These are phyloP conservation scores for Citrus mangshanensis DNA, from an alignment of 345 rosid species.

Conservation along the genomic window DNA sequence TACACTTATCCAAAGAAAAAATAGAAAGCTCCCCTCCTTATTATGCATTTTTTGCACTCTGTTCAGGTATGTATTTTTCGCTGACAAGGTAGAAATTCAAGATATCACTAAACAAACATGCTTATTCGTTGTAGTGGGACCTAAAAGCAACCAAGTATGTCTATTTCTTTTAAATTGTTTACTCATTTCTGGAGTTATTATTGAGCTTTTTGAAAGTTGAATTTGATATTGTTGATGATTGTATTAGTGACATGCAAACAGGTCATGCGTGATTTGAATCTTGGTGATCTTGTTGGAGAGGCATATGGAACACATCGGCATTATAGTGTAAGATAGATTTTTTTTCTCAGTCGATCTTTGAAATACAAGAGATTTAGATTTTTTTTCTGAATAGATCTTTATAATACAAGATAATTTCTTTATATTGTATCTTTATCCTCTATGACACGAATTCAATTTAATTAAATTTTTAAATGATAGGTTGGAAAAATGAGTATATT, in stretches of 20 bases:
- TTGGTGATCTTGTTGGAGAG: slow-evolving; percentile 70
- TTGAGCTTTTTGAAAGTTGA: slow-evolving; percentile 17
- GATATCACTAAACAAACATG: slow-evolving; percentile 80
- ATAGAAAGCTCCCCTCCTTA: not conserved
- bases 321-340: slow-evolving; percentile 57
- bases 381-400: not conserved
- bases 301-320: slow-evolving; percentile 76
- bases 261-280: slow-evolving; percentile 67
- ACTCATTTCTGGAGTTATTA: not conserved
- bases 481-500: not conserved
- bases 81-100: slow-evolving; percentile 81
- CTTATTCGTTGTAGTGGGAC: slow-evolving; percentile 67
- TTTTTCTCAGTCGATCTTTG: not conserved
- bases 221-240: slow-evolving; percentile 12
- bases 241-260: slow-evolving; percentile 31
- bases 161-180: slow-evolving; percentile 13
- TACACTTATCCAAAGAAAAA: not conserved
- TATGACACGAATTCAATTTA: not conserved
- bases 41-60: not conserved
- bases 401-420: not conserved
- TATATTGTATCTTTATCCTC: not conserved
- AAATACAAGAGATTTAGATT: no score
- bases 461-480: not conserved
- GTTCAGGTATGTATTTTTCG: slow-evolving; percentile 73
- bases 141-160: slow-evolving; percentile 63